Evolutionary conservation across 176 grass and related monocot species (phyloP).

Genomic region (Musa troglodytarum): DNA sequence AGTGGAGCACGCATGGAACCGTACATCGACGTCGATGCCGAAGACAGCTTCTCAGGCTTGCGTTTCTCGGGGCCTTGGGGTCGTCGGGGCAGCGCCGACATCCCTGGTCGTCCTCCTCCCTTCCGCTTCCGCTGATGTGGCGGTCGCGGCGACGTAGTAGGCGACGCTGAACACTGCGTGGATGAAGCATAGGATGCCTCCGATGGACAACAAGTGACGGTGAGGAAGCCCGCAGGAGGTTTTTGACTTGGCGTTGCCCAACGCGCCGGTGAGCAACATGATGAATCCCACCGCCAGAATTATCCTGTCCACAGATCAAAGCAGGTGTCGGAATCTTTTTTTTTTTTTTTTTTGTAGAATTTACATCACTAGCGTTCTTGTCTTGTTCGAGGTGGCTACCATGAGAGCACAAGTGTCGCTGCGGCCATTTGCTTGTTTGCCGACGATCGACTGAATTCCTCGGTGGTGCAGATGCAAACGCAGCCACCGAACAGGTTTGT

Average conservation of each 20-base stretch:
- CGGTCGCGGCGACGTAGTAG: conserved; percentile 56
- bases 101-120: conserved; percentile 20
- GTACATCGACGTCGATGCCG: too few relatives aligned
- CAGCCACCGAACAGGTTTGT: conserved; percentile 72
- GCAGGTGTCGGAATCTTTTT: too few relatives aligned
- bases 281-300: conserved; percentile 57
- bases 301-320: conserved; percentile 29
- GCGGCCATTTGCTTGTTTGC: conserved; percentile 65
- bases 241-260: conserved; percentile 55
- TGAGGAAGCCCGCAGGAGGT: conserved; percentile 54
- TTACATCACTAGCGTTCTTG: neutral
- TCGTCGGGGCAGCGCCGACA: neutral
- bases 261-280: conserved; percentile 58
- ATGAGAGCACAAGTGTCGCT: conserved; percentile 59
- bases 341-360: too few relatives aligned
- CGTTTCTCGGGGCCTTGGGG: neutral
- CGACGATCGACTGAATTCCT: conserved; percentile 59
- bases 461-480: conserved; percentile 68
- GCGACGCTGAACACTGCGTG: conserved; percentile 53
- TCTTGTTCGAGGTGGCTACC: conserved; percentile 33
- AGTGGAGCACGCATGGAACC: too few relatives aligned
- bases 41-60: neutral
- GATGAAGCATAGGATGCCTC: conserved; percentile 80
- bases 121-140: conserved; percentile 15
- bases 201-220: conserved; percentile 54